Evolutionary conservation across 202 grass and related monocot genomes (phyloP).

Genomic region (Dendrocalamus latiflorus): DNA sequence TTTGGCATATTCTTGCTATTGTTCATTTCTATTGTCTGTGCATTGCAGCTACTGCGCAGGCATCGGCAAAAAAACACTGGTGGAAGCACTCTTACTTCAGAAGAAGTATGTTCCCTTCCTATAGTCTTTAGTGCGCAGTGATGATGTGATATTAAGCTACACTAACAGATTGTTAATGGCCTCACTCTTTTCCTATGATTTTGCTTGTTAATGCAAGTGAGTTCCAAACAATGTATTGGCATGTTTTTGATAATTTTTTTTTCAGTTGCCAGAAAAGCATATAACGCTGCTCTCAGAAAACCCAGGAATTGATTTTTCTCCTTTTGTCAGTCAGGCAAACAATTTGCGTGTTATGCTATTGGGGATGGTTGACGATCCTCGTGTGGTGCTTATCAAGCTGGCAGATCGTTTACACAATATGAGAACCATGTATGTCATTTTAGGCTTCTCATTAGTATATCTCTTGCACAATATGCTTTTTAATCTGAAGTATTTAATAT

Average conservation of each 20-base stretch:
- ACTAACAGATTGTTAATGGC: neutral
- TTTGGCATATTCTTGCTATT: constrained; percentile 25
- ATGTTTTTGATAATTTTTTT: neutral
- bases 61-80: constrained; percentile 75
- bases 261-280: constrained; percentile 4
- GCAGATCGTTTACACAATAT: constrained; percentile 97
- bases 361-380: constrained; percentile 98
- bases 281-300: constrained; percentile 13
- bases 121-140: constrained; percentile 15
- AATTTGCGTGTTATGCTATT: constrained; percentile 93
- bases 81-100: constrained; percentile 77
- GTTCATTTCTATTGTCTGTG: constrained; percentile 15
- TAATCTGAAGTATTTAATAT: neutral
- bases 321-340: constrained; percentile 80
- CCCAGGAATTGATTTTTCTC: constrained; percentile 40
- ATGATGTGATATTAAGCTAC: constrained; percentile 5
- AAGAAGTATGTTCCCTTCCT: constrained; percentile 74
- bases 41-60: constrained; percentile 65
- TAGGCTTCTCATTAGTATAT: constrained; percentile 21
- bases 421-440: constrained; percentile 77
- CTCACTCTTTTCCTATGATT: constrained; percentile 10
- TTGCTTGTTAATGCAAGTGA: constrained; percentile 17
- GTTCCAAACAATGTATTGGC: neutral
- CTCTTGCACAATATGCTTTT: constrained; percentile 16
- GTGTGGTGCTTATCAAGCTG: constrained; percentile 95